Base-by-base conservation (phyloP, 345 rosid species). In the Brassica carinata region DNA sequence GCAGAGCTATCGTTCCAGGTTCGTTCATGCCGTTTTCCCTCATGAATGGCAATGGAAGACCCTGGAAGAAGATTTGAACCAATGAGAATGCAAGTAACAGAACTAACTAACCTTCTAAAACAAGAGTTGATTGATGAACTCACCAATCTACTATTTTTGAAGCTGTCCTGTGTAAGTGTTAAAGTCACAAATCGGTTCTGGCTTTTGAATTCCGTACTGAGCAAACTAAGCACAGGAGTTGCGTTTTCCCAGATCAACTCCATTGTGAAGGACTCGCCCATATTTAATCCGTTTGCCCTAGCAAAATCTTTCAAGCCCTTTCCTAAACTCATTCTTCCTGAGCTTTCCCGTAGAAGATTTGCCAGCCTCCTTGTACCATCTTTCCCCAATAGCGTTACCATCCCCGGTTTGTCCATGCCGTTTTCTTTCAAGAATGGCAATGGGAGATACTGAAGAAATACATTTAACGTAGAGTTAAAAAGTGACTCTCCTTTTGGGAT, bases 271-370 rank as follows among this genome's bases (percentile, higher is more conserved):
- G 71, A 15, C 1, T 43, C 71, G 4, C 58, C 58, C 13, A 19
- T 17, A 18, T 45, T 51, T 29, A 75, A 45, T 36, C 40, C 71
- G 63, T 75, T 75, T 30, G 62, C 78, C 65, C 34, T 65, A 15
- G 69, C 17, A 31, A 64, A 64, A 17, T 29, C 71, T 64, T 43
- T 75, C 78, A 57, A 65, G 6, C 78, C 78, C 33, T 43, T 74
- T 63, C 77, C 77, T 30, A 74, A 26, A 63, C 61, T 63, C 69
- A 74, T 43, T 63, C 61, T 62, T 27, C 69, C 69, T 27, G 26
- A 19, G 5, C 5, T 38, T 8, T 74, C 61, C n/a, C 26, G 15
- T 45, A 11, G 4, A 63, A 62, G 29, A 45, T 64, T 48, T 18
- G 64, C 71, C n/a, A 29, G 45, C 43, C 64, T 63, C 64, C 69